Evolutionary conservation across 305 asterid species (phyloP).

Genomic region (Solanum hybrid): DNA sequence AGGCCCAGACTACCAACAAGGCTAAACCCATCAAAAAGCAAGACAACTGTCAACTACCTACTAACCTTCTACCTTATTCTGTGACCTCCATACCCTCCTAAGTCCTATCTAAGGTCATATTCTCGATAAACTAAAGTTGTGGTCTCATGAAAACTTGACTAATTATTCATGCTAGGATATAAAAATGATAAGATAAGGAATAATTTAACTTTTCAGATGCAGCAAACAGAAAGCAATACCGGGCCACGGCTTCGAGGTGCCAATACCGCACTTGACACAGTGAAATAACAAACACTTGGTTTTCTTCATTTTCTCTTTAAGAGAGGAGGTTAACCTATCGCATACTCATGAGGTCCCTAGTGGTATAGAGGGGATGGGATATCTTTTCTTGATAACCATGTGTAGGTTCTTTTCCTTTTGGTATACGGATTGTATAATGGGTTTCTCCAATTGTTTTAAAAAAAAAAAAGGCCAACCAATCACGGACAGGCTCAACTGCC

Average conservation of each 20-base stretch:
- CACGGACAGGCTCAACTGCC: neutral
- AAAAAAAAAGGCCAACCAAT: neutral
- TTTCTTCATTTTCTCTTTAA: neutral
- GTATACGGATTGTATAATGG: neutral
- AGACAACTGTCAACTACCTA: neutral
- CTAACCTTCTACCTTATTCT: neutral
- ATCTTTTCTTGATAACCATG: neutral
- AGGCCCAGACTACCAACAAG: neutral
- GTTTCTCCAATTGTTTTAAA: neutral
- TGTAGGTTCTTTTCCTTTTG: neutral
- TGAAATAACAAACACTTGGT: neutral
- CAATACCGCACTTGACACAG: neutral
- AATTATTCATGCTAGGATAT: neutral
- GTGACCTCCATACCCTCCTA: neutral
- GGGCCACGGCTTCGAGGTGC: neutral
- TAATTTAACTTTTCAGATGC: neutral
- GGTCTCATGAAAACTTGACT: neutral
- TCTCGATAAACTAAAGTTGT: neutral
- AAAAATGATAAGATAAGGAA: neutral
- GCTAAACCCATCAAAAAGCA: neutral
- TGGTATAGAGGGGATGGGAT: neutral
- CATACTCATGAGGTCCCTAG: neutral
- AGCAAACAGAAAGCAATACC: neutral
- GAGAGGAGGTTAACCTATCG: neutral
- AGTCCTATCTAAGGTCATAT: neutral